Evolutionary conservation across 2,329 filamentous ascomycete genomes (phyloP).

Genomic region (Chaetomium sp.): DNA sequence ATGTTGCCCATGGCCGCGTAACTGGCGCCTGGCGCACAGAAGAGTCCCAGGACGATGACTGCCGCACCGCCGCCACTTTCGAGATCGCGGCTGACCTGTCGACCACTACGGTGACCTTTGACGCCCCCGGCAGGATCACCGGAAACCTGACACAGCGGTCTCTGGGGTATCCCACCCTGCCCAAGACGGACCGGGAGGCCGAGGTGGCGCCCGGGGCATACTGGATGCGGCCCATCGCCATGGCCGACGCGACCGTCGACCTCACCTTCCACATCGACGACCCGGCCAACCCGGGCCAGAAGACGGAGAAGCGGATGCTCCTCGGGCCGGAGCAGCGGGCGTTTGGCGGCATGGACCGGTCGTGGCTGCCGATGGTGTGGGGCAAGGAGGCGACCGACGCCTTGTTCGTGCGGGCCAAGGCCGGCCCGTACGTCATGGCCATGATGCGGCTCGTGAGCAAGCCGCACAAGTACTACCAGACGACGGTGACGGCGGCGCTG

Average conservation of each 20-base stretch:
- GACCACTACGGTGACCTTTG: neutral
- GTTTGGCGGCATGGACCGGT: constrained; percentile 2
- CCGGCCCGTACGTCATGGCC: neutral
- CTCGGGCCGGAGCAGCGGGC: neutral
- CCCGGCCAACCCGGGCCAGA: neutral
- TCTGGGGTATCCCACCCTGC: neutral
- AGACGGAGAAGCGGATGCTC: neutral
- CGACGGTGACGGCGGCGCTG: neutral
- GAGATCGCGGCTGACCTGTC: neutral
- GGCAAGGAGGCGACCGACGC: neutral
- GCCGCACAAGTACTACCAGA: neutral
- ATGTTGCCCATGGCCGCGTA: neutral
- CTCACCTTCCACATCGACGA: neutral
- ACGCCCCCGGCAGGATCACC: neutral
- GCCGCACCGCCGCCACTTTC: neutral
- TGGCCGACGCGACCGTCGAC: neutral
- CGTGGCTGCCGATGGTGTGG: constrained; percentile 1
- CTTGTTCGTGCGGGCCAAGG: constrained; percentile 2
- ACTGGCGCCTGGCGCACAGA: neutral
- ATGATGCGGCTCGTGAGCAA: constrained; percentile 4
- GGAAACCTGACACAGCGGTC: neutral
- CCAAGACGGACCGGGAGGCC: neutral
- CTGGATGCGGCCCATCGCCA: constrained; percentile 1
- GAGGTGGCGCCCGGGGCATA: neutral
- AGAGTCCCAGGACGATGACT: neutral